Base-by-base conservation (phyloP, 495 filamentous ascomycete species). In the Neurospora sp. region DNA sequence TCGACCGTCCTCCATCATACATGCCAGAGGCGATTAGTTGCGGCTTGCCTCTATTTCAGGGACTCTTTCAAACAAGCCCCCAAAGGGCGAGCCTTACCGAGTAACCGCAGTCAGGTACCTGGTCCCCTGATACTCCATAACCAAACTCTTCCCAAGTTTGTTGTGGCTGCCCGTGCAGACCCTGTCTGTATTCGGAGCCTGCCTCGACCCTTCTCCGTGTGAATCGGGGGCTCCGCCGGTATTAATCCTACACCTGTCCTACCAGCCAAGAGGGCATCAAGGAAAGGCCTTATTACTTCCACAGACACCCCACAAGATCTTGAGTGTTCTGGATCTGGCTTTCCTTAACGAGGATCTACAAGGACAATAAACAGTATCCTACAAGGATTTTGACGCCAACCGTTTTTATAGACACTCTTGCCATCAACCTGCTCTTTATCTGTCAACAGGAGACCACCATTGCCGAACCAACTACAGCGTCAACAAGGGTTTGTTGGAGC, bases 171-270 rank as follows among this genome's bases (percentile, higher is more conserved):
- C 79, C 78, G 80, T 82, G 80, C 83, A 79, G 77, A 74, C 83
- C 83, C 80, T 84, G 82, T 78, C 76, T 80, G 78, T 76, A 75
- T 81, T 83, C 82, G 83, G 84, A 84, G 82, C 81, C 81, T 83
- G 79, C 82, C 79, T 84, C 80, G 84, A 79, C 81, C 80, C 82
- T 84, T 81, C 81, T 85, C 84, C 83, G 81, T 80, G 80, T 82
- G 77, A 80, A 81, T 79, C 81, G 77, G 74, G 79, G 77, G 78
- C 81, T 84, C 79, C 77, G 79, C 82, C 83, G 84, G 84, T 85
- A 86, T 85, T 85, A 82, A 85, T 81, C 79, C 84, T 79, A 83
- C 82, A 79, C 83, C 80, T 82, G 81, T 84, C 83, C 82, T 83
- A 83, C 82, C 78, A 76, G 79, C 79, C 81, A 79, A 70, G 82